phyloP scores from a whole-genome alignment of 2,329 filamentous ascomycete genomes.

The Grosmannia clavigera region DNA sequence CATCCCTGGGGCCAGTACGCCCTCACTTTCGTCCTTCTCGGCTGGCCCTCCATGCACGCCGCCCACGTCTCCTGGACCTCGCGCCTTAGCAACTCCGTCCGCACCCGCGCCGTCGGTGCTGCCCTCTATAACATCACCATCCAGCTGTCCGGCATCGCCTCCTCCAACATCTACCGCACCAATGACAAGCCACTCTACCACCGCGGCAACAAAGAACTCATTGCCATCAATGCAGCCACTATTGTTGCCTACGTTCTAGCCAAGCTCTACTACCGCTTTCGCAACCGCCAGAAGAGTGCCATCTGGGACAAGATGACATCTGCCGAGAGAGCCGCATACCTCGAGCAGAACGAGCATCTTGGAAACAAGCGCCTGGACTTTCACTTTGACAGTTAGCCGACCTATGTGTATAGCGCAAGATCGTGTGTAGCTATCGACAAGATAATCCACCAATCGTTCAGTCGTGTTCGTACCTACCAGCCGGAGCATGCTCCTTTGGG shows the following conservation, averaged over 20 bases:
- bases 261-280: conserved; percentile 37
- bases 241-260: conserved; percentile 36
- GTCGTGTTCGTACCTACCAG: too few species aligned
- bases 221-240: conserved; percentile 36
- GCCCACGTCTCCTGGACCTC: neutral
- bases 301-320: conserved; percentile 35
- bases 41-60: neutral
- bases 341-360: conserved; percentile 23
- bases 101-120: conserved; percentile 1
- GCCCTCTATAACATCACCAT: conserved; percentile 21
- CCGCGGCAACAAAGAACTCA: conserved; percentile 39
- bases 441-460: too few species aligned
- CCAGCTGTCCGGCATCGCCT: conserved; percentile 22
- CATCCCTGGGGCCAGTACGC: neutral
- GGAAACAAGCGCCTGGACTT: conserved; percentile 34
- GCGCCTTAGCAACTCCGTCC: neutral
- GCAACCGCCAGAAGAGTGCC: conserved; percentile 31
- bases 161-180: conserved; percentile 34
- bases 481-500: neutral
- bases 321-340: conserved; percentile 35
- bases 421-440: too few species aligned
- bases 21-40: neutral
- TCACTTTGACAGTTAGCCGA: conserved; percentile 17
- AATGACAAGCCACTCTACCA: conserved; percentile 42
- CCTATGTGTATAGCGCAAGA: too few species aligned